These are phyloP conservation scores for Phytophthora rubi DNA, from an alignment of 352 stramenopile species.

Conservation along the genomic window DNA sequence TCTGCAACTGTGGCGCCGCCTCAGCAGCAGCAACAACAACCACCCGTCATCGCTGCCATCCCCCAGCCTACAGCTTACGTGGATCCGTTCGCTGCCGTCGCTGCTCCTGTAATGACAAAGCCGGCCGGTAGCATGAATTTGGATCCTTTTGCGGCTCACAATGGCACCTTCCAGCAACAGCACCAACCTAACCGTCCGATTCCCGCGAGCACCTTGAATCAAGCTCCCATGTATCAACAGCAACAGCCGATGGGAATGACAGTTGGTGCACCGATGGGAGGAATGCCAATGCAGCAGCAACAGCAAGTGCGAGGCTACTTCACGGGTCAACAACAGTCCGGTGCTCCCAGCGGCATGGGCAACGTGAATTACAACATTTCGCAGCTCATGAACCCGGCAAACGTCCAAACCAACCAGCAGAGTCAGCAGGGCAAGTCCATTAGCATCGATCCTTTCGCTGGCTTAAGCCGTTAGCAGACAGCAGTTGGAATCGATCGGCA, in stretches of 20 bases:
- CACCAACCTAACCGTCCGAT: constrained; percentile 16
- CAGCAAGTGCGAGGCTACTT: constrained; percentile 33
- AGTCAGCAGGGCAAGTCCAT: constrained; percentile 66
- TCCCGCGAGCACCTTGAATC: constrained; percentile 17
- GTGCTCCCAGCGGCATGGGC: constrained; percentile 21
- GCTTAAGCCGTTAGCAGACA: constrained; percentile 44
- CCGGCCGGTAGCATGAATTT: constrained; percentile 57
- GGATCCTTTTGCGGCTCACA: constrained; percentile 53
- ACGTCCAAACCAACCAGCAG: constrained; percentile 48
- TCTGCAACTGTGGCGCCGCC: background rate
- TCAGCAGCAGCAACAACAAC: constrained; percentile 32
- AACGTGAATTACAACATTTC: constrained; percentile 86
- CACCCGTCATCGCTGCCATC: constrained; percentile 19
- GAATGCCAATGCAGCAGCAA: constrained; percentile 32
- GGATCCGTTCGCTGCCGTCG: constrained; percentile 65
- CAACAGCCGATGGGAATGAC: constrained; percentile 24
- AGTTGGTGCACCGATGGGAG: constrained; percentile 29
- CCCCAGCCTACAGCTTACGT: constrained; percentile 45
- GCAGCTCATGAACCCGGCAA: constrained; percentile 81
- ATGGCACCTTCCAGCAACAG: constrained; percentile 25
- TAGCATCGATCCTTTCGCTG: constrained; percentile 85
- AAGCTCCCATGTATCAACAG: constrained; percentile 25
- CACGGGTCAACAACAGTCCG: constrained; percentile 32
- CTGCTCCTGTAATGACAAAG: constrained; percentile 52
- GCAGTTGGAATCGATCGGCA: background rate